Evolutionary conservation across 208 protist species (phyloP), one percentile per base, ranked within the genome.

Genomic region (Tetramitus jugosus): DNA sequence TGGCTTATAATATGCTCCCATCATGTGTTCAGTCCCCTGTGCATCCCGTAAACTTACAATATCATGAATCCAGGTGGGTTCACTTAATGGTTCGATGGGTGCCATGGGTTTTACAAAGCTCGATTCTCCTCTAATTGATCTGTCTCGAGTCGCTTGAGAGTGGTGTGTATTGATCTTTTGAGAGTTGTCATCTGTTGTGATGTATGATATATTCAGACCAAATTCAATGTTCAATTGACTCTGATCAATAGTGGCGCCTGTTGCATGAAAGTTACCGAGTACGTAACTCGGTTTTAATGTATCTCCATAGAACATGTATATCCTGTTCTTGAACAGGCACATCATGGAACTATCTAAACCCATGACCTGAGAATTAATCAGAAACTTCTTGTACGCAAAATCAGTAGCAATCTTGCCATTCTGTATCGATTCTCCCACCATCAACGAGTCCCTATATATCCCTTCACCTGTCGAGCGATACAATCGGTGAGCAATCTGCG

Each of bases 281-380:
- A 26, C 4, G 37, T 53, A 37, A 3, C 3, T 14, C 17, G 37
- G 2, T 37, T 4, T 26, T 35, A 40, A 40, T 0, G 67, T 74
- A 23, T 74, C 67, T 23, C 67, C 67, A n/a, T 6, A 74, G 37
- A 74, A 74, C 42, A 20, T 53, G 53, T 74, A 74, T 29, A 40
- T 40, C 53, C 17, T 74, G 0, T 23, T n/a, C 10, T 74, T 74
- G n/a, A 39, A 53, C 3, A 53, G 33, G 23, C 2, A 17, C 17
- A n/a, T 53, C 43, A 53, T 33, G 20, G 53, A 39, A 4, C n/a
- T 39, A 43, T 74, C 67, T 53, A 40, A 31, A 37, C 67, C 67
- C 13, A n/a, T 74, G 3, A 74, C 67, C 26, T 53, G 26, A 42
- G 39, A n/a, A 37, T 74, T 74, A 37, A 74, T 53, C 23, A 45